A percentile compares a stretch with the other conserved stretches of the same genome.
These are phyloP conservation scores for Neurospora sp. DNA, from an alignment of 495 filamentous ascomycete genomes.

Conservation along the genomic window DNA sequence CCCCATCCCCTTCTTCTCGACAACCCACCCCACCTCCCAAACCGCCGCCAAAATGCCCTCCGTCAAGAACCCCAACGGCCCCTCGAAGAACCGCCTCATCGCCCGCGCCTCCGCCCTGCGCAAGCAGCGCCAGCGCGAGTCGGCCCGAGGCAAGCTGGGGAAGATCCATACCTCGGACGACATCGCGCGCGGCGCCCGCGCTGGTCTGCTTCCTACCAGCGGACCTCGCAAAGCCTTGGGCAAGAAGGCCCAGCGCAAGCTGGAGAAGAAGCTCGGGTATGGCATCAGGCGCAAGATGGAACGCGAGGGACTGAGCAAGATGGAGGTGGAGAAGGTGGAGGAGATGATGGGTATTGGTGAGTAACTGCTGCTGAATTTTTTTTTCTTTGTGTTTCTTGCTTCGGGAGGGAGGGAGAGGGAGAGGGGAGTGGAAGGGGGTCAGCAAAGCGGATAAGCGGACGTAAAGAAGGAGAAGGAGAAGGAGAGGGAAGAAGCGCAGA, in stretches of 20 bases:
- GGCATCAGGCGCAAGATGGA: constrained; percentile 33
- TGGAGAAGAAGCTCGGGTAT: constrained; percentile 29
- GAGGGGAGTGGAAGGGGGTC: background rate
- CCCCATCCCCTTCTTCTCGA: background rate
- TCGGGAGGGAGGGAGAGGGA: no score
- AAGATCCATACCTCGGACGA: constrained; percentile 21
- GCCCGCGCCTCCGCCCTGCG: constrained; percentile 22
- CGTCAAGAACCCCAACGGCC: constrained; percentile 37
- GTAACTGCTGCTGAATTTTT: constrained; percentile 3
- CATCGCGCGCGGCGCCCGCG: constrained; percentile 23
- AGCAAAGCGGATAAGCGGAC: no score
- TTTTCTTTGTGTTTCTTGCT: background rate
- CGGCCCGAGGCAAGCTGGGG: constrained; percentile 8
- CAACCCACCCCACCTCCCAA: background rate
- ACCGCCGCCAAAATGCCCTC: constrained; percentile 24
- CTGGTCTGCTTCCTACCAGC: constrained; percentile 32
- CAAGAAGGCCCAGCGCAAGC: constrained; percentile 34
- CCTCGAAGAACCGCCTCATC: constrained; percentile 29
- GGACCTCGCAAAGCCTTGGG: constrained; percentile 29
- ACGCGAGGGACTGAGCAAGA: constrained; percentile 27
- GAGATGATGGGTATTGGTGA: constrained; percentile 7
- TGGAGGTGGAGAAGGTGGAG: constrained; percentile 17
- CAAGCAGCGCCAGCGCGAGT: constrained; percentile 17
- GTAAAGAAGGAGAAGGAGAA: background rate
- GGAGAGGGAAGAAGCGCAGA: background rate